Conservation (phyloP, 1,284 basidiomycete genomes). For the Microstroma glucosiphilum region DNA sequence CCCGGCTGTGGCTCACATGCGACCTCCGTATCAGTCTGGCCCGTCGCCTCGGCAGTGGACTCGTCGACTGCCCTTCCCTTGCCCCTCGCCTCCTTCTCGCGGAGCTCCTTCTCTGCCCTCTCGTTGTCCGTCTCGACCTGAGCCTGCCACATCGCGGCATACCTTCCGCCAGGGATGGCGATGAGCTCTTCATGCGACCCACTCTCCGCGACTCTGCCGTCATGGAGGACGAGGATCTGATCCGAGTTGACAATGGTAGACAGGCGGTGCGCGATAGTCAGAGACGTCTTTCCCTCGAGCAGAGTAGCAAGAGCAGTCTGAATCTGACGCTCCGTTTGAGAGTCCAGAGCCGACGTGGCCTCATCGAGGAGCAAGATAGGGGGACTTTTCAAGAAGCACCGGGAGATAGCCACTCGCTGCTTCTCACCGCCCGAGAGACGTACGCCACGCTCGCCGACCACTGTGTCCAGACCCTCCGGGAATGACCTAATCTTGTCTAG, state of each 20-base stretch:
- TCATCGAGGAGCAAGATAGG: slow-evolving; percentile 76
- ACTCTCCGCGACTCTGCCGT: slow-evolving; percentile 29
- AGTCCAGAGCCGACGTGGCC: slow-evolving; percentile 59
- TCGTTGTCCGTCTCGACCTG: slow-evolving; percentile 49
- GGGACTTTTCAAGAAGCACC: slow-evolving; percentile 78
- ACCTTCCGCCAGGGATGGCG: slow-evolving; percentile 25
- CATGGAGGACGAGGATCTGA: slow-evolving; percentile 32
- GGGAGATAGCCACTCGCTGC: slow-evolving; percentile 77
- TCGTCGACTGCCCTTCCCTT: neutral
- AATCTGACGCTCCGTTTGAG: slow-evolving; percentile 42
- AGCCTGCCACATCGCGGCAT: slow-evolving; percentile 44
- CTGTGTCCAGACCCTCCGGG: slow-evolving; percentile 70
- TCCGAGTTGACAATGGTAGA: slow-evolving; percentile 49
- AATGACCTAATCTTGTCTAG: slow-evolving; percentile 55
- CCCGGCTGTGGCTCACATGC: neutral
- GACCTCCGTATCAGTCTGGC: neutral
- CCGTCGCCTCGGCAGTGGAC: neutral
- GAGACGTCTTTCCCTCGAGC: slow-evolving; percentile 44
- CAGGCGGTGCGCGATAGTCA: slow-evolving; percentile 49
- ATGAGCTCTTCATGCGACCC: slow-evolving; percentile 46
- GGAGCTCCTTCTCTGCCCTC: slow-evolving; percentile 5
- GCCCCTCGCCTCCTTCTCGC: neutral
- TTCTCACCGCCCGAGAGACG: slow-evolving; percentile 64
- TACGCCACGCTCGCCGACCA: slow-evolving; percentile 74
- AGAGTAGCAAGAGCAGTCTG: slow-evolving; percentile 43